Evolutionary conservation across 2,329 filamentous ascomycete genomes (phyloP), one percentile per base, ranked within the genome.

Genomic region (Xylaria arbuscula): DNA sequence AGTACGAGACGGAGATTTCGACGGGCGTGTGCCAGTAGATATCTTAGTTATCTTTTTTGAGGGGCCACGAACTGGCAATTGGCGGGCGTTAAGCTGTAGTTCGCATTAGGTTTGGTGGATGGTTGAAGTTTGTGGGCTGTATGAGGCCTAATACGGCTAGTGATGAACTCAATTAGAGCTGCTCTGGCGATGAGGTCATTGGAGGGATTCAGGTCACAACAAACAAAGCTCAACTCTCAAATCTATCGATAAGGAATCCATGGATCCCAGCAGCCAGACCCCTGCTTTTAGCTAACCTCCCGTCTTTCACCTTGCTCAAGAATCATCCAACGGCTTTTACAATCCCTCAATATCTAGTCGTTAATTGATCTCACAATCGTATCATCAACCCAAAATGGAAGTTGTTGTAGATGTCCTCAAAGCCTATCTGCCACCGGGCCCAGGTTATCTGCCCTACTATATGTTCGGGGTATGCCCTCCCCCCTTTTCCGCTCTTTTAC

Each of bases 401-500:
- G 53, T 50, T 38, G 71, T 55, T 40, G 87, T 88, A 85, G 84
- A 86, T 42, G 69, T 78, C 1, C 48, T 88, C 63, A 77, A 80
- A 66, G 75, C 79, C 24, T 79, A 83, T 55, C 76, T 83, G 17
- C 86, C 87, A 3, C 76, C 79, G 1, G 81, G 83, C 56, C 83
- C 88, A 75, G 87, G 87, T 68, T 81, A 86, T 68, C 74, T 89
- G 66, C 87, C 87, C 28, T 88, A 87, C 73, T 89, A 88, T 75
- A 86, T 89, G 78, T 80, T 88, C 63, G 75, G 87, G 56, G 87
- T 89, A 80, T 72, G 85, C 32, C 38, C 24, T 48, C 11, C 10
- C 22, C n/a, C 19, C 2, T 45, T 51, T 8, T 42, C n/a, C 24
- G 53, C 19, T 42, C 40, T 28, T 19, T 38, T 24, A 8, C 11